Percentiles rank a stretch among this genome's conserved stretches.
Evolutionary conservation across 2,329 filamentous ascomycete genomes (phyloP).

Genomic region (Tolypocladium ovalisporum): DNA sequence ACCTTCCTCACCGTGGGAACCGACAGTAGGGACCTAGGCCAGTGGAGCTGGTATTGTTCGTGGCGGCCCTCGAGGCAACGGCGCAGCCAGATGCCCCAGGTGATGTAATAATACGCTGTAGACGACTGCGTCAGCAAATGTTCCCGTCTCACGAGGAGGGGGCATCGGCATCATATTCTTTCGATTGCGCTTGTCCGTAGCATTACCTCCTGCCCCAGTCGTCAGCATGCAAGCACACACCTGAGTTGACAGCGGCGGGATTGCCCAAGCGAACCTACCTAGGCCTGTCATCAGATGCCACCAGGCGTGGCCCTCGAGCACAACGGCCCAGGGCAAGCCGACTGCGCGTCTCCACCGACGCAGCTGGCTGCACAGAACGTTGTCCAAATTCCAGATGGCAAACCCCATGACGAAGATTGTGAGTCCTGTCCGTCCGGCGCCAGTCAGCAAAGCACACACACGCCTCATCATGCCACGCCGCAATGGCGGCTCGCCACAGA

Average conservation of each 20-base stretch:
- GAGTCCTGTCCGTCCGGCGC: slow-evolving; percentile 24
- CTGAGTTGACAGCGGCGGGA: background rate
- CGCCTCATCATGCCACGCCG: background rate
- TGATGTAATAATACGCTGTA: slow-evolving; percentile 70
- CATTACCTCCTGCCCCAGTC: background rate
- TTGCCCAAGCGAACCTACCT: slow-evolving; percentile 31
- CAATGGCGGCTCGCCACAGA: background rate
- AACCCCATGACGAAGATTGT: slow-evolving; percentile 65
- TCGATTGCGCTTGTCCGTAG: background rate
- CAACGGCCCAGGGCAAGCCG: slow-evolving; percentile 68
- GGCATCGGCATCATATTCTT: background rate
- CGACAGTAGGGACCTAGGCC: slow-evolving; percentile 50
- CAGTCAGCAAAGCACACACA: background rate
- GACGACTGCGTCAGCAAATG: background rate
- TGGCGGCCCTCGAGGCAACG: slow-evolving; percentile 64
- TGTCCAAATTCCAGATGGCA: slow-evolving; percentile 69
- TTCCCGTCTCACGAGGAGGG: background rate
- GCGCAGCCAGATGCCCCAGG: slow-evolving; percentile 74
- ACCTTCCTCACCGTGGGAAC: slow-evolving; percentile 34
- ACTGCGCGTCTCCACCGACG: slow-evolving; percentile 55
- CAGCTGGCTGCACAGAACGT: slow-evolving; percentile 58
- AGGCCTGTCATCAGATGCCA: slow-evolving; percentile 74
- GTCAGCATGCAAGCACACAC: background rate
- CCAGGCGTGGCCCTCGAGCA: slow-evolving; percentile 49
- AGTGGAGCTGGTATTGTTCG: slow-evolving; percentile 59